A percentile compares a stretch with the other conserved stretches of the same genome.
Evolutionary conservation across 2,329 filamentous ascomycete species (phyloP).

Genomic region (Cladobotryum protrusum): DNA sequence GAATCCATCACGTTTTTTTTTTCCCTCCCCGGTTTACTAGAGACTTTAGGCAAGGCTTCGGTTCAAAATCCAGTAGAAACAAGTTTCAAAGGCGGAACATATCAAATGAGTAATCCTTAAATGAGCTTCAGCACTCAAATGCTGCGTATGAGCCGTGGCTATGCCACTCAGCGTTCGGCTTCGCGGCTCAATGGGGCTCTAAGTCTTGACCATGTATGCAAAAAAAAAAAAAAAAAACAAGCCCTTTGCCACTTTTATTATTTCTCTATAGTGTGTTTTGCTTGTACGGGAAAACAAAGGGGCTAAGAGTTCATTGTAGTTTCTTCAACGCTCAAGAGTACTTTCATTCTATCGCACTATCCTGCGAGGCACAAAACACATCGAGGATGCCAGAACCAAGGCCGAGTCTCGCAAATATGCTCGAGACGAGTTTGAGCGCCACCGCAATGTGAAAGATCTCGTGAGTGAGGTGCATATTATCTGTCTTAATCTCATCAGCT

Average conservation of each 20-base stretch:
- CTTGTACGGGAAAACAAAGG: not conserved
- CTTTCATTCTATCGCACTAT: constrained; percentile 54
- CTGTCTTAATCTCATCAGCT: not conserved
- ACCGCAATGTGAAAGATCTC: constrained; percentile 49
- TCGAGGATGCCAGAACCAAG: constrained; percentile 44
- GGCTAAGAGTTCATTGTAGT: constrained; percentile 33
- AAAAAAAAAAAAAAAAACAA: too few relatives aligned
- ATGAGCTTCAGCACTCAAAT: constrained; percentile 16
- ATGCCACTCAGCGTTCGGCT: constrained; percentile 25
- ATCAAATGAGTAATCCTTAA: too few relatives aligned
- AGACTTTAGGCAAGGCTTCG: too few relatives aligned
- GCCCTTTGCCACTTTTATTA: not conserved
- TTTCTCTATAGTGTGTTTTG: not conserved
- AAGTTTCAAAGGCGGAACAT: not conserved
- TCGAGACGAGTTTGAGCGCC: constrained; percentile 55
- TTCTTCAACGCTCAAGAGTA: constrained; percentile 50
- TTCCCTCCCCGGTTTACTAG: too few relatives aligned
- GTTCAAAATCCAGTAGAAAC: too few relatives aligned
- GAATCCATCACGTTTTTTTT: not conserved
- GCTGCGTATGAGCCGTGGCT: constrained; percentile 26
- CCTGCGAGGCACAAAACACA: constrained; percentile 47
- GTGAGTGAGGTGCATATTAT: constrained; percentile 31
- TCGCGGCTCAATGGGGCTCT: constrained; percentile 34
- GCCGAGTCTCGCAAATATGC: constrained; percentile 52
- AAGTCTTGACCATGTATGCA: constrained; percentile 52